Evolutionary conservation across 495 filamentous ascomycete species (phyloP).

Genomic region (Trichocladium antarcticum): DNA sequence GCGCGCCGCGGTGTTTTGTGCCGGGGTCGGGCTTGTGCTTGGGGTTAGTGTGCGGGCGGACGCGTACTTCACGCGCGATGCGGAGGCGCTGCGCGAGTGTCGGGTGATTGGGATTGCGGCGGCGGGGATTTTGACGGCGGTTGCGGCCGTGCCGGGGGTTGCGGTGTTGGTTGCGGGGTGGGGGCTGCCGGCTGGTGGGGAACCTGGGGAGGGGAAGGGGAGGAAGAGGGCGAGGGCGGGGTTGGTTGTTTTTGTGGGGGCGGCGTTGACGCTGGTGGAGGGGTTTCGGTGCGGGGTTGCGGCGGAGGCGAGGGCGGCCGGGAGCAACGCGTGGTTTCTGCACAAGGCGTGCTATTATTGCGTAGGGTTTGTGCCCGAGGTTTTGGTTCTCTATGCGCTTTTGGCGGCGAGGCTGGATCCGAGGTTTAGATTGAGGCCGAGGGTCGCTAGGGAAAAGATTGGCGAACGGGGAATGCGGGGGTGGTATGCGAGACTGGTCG

Average conservation of each 20-base stretch:
- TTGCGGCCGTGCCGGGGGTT: conserved; percentile 60
- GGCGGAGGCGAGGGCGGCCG: background rate
- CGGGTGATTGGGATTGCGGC: conserved; percentile 55
- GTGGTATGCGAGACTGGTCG: background rate
- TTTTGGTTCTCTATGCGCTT: background rate
- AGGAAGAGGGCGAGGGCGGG: background rate
- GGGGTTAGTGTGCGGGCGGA: conserved; percentile 53
- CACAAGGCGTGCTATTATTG: background rate
- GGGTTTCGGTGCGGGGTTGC: background rate
- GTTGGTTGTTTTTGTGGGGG: background rate
- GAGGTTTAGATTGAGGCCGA: background rate
- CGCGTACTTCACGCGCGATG: conserved; percentile 48
- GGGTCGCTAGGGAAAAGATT: background rate
- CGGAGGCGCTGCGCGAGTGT: conserved; percentile 28
- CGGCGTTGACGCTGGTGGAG: background rate
- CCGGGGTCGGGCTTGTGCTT: conserved; percentile 50
- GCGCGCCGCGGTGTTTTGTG: conserved; percentile 45
- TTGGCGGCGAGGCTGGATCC: background rate
- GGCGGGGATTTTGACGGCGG: conserved; percentile 47
- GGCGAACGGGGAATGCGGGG: background rate
- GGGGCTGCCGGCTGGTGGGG: background rate
- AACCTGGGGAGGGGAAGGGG: background rate
- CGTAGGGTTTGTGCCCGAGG: background rate
- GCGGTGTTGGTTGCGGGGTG: background rate
- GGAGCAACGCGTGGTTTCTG: conserved; percentile 2